These are phyloP conservation scores for Colletotrichum phormii DNA, from an alignment of 2,329 filamentous ascomycete genomes.

Conservation along the genomic window DNA sequence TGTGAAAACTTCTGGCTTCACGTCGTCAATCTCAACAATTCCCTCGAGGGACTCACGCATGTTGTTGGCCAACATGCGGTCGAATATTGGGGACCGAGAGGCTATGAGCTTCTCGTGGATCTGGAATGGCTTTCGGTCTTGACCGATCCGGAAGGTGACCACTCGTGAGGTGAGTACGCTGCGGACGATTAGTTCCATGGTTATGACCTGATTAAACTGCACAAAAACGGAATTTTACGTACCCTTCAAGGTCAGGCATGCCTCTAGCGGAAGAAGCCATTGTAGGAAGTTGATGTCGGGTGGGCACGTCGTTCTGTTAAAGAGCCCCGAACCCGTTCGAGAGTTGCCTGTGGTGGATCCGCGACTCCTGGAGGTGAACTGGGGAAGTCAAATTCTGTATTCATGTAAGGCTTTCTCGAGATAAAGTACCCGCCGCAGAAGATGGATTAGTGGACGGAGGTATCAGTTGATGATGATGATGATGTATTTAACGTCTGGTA, in stretches of 20 bases:
- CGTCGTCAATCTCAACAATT: background rate
- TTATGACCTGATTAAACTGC: background rate
- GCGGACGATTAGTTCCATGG: background rate
- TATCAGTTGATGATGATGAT: too few relatives aligned
- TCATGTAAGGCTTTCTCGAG: background rate
- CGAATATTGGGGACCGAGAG: background rate
- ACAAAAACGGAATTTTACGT: background rate
- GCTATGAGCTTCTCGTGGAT: constrained; percentile 10
- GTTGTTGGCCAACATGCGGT: background rate
- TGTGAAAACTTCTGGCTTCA: background rate
- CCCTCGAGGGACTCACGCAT: constrained; percentile 4
- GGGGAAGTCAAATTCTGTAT: background rate
- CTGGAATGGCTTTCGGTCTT: background rate
- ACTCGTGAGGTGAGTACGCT: constrained; percentile 3
- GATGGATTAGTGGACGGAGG: background rate
- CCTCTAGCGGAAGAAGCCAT: background rate
- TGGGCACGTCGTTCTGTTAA: background rate
- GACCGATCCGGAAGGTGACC: background rate
- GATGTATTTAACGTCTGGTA: too few relatives aligned
- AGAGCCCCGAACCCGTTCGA: background rate
- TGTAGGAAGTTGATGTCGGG: too few relatives aligned
- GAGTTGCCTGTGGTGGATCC: background rate
- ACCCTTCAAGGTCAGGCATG: background rate
- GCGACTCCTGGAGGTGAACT: background rate
- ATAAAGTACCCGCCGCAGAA: background rate